Conservation (phyloP, 306 rosid genomes). For the Mucuna pruriens region DNA sequence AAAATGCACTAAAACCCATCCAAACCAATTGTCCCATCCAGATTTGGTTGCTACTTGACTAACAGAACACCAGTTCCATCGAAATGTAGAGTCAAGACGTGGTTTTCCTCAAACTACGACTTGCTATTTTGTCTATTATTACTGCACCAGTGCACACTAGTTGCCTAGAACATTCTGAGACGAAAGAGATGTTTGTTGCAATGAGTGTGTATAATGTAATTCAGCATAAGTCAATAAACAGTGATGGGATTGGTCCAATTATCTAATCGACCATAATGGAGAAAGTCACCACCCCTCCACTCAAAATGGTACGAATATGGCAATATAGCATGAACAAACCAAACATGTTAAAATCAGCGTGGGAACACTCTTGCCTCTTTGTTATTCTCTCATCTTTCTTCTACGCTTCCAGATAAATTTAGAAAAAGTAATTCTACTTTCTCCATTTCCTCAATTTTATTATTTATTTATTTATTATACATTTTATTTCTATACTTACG, state of each 20-base stretch:
- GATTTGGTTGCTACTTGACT: not conserved
- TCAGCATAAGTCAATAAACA: not conserved
- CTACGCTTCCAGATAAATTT: no score
- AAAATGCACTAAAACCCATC: not conserved
- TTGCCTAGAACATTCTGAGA: not conserved
- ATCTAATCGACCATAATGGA: not conserved
- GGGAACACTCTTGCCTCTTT: no score
- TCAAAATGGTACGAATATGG: not conserved
- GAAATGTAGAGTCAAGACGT: not conserved
- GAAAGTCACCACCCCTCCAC: not conserved
- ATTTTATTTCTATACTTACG: no score
- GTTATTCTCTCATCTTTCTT: no score
- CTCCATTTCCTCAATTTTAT: no score
- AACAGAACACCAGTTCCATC: not conserved
- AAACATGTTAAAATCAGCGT: no score
- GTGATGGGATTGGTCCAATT: not conserved
- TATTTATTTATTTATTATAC: no score
- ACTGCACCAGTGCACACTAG: not conserved
- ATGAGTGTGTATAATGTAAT: not conserved
- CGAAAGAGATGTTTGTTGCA: not conserved
- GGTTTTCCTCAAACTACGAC: not conserved
- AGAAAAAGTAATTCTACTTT: no score
- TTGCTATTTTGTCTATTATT: not conserved
- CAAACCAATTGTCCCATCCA: not conserved
- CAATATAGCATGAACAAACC: not conserved